Conservation (phyloP, 768 basidiomycete species). For the Lyophyllum atratum region DNA sequence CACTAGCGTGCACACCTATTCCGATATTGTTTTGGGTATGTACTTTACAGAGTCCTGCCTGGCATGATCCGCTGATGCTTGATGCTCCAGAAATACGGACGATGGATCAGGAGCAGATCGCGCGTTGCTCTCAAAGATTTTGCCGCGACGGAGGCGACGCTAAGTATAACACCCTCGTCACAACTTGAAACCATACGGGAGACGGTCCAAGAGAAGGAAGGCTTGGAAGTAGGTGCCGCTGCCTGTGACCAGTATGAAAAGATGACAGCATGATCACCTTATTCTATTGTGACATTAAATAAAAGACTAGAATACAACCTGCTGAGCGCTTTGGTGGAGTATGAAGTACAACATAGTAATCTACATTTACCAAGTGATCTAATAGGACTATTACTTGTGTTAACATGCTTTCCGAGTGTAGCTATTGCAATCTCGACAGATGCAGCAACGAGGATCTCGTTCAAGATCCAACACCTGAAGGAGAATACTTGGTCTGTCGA, state of each 20-base stretch:
- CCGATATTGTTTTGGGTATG: constrained; percentile 59
- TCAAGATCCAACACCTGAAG: no score
- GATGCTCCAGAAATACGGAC: constrained; percentile 48
- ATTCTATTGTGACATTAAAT: not conserved
- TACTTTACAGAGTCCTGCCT: constrained; percentile 4
- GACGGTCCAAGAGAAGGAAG: constrained; percentile 15
- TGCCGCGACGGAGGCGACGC: not conserved
- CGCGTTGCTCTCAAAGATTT: constrained; percentile 44
- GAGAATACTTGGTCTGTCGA: not conserved
- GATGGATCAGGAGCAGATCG: constrained; percentile 47
- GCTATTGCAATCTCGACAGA: no score
- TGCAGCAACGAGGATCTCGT: no score
- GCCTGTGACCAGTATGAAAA: not conserved
- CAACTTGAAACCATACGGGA: constrained; percentile 15
- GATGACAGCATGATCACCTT: not conserved
- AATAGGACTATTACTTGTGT: no score
- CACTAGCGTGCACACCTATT: constrained; percentile 53
- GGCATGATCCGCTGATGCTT: constrained; percentile 7
- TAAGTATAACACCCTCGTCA: constrained; percentile 4
- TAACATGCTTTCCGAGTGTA: no score
- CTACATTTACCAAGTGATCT: no score
- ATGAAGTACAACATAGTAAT: no score
- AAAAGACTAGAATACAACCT: no score
- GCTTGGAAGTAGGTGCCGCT: not conserved
- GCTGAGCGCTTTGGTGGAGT: no score